These are phyloP conservation scores for Acacia crassicarpa DNA, from an alignment of 306 rosid genomes.

Conservation along the genomic window DNA sequence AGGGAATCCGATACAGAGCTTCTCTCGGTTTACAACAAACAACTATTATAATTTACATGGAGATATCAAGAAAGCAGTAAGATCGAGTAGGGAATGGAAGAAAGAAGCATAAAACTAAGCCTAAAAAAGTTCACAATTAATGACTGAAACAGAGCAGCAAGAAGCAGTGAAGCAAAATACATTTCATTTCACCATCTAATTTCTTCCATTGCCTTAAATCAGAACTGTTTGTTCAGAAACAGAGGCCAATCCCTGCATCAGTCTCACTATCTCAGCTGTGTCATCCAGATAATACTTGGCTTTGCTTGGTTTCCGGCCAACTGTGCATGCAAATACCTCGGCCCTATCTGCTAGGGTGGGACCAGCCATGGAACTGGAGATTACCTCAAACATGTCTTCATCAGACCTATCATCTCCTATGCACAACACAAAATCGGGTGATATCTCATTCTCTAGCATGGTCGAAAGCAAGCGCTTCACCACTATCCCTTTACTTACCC, in stretches of 20 bases:
- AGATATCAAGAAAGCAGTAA: conserved; percentile 21
- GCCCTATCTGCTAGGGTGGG: conserved; percentile 56
- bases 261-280: conserved; percentile 60
- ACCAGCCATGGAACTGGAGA: conserved; percentile 48
- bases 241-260: conserved; percentile 74
- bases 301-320: conserved; percentile 66
- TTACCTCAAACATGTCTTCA: conserved; percentile 83
- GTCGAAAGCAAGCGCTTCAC: conserved; percentile 60
- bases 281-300: conserved; percentile 78
- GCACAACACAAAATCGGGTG: conserved; percentile 69
- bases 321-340: conserved; percentile 70
- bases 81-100: conserved; percentile 18
- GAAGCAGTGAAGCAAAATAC: conserved; percentile 11
- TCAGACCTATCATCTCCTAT: conserved; percentile 78
- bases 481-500: conserved; percentile 72
- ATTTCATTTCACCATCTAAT: conserved; percentile 9
- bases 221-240: conserved; percentile 52
- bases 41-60: conserved; percentile 40
- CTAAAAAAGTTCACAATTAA: conserved; percentile 15
- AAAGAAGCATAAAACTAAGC: conserved; percentile 24
- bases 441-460: conserved; percentile 53
- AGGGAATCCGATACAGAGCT: conserved; percentile 22
- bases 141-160: conserved; percentile 26
- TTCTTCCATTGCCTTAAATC: conserved; percentile 22
- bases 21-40: conserved; percentile 31